These are phyloP conservation scores for Leccinum solheimii DNA, from an alignment of 1,284 basidiomycete species.

Conservation along the genomic window DNA sequence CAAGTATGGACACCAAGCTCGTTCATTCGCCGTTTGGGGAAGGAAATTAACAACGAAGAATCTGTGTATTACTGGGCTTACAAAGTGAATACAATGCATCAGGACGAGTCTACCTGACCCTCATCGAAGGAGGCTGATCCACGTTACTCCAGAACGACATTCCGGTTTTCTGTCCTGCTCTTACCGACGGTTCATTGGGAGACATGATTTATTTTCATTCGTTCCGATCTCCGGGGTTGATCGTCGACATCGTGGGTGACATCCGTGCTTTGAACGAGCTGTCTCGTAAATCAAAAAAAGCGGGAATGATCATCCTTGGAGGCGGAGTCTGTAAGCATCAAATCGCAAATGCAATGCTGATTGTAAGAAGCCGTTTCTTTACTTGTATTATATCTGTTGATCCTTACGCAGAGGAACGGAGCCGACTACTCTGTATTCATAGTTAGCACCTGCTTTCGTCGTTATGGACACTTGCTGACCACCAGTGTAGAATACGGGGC, in stretches of 20 bases:
- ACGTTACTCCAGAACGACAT: conserved; percentile 80
- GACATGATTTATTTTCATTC: conserved; percentile 99
- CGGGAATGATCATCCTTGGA: conserved; percentile 98
- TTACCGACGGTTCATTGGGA: conserved; percentile 97
- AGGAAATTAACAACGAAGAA: conserved; percentile 96
- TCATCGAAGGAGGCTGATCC: conserved; percentile 30
- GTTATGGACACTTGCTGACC: conserved; percentile 8
- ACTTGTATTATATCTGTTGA: not conserved
- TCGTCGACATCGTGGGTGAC: conserved; percentile 93
- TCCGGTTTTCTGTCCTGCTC: conserved; percentile 97
- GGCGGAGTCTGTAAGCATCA: conserved; percentile 99
- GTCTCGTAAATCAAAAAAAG: conserved; percentile 85
- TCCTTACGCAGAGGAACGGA: conserved; percentile 78
- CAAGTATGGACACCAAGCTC: conserved; percentile 91
- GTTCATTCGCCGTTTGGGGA: conserved; percentile 89
- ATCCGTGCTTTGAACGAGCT: conserved; percentile 92
- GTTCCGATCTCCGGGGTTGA: conserved; percentile 86
- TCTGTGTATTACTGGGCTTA: conserved; percentile 99
- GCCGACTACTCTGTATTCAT: conserved; percentile 98
- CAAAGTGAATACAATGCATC: conserved; percentile 66
- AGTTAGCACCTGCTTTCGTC: conserved; percentile 43
- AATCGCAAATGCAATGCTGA: conserved; percentile 99
- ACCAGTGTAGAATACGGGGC: conserved; percentile 82
- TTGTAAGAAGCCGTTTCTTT: conserved; percentile 54
- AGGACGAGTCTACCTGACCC: conserved; percentile 13